Conservation (phyloP, 495 filamentous ascomycete genomes). For the Durotheca rogersii region DNA sequence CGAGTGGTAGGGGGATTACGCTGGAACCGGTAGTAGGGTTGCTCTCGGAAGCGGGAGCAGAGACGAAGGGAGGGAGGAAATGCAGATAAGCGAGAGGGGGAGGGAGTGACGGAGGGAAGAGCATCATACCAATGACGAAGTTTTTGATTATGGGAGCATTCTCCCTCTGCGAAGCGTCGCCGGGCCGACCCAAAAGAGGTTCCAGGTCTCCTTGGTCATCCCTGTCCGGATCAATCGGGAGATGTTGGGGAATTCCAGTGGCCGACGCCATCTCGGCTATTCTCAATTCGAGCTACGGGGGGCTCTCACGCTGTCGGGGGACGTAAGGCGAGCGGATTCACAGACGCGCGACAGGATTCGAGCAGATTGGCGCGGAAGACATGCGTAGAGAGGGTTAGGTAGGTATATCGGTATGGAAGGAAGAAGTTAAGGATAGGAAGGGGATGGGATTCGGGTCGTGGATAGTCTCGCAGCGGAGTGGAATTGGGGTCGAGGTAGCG, state of each 20-base stretch:
- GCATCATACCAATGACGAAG: constrained; percentile 66
- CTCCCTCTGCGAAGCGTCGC: constrained; percentile 70
- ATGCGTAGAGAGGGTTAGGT: too few species aligned
- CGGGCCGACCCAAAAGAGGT: constrained; percentile 72
- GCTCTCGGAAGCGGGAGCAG: constrained; percentile 4
- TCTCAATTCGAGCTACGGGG: constrained; percentile 13
- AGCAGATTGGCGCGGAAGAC: too few species aligned
- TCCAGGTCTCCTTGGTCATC: constrained; percentile 60
- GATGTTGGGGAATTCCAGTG: constrained; percentile 51
- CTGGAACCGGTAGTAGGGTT: not conserved
- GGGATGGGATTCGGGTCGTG: too few species aligned
- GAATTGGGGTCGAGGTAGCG: too few species aligned
- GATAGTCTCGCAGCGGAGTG: constrained; percentile 11
- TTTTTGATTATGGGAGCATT: constrained; percentile 65
- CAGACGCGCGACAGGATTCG: too few species aligned
- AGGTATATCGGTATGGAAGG: too few species aligned
- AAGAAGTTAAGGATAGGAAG: too few species aligned
- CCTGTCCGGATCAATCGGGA: constrained; percentile 35
- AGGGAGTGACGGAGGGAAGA: constrained; percentile 4
- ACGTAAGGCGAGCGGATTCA: too few species aligned
- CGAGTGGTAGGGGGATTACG: not conserved
- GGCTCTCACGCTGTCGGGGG: constrained; percentile 8
- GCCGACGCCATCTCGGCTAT: constrained; percentile 54
- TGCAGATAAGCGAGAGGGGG: not conserved
- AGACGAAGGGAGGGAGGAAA: not conserved